Evolutionary conservation across 805 yeast genomes (phyloP), one percentile per base, ranked within the genome.

Genomic region (Wickerhamomyces pijperi): DNA sequence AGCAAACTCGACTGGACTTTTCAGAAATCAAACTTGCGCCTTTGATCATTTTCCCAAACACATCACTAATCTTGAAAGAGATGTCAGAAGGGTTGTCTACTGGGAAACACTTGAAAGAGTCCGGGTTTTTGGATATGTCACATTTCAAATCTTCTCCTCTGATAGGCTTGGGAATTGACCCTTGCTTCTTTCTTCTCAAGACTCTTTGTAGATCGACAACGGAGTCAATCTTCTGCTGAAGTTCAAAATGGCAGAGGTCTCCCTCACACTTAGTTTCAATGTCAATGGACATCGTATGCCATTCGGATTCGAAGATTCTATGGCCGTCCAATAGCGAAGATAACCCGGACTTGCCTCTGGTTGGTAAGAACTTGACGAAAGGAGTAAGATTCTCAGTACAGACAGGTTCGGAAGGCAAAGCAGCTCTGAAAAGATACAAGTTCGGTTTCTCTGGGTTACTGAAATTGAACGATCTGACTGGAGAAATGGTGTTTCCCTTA

Each of bases 321-420:
- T 86, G 95, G 16, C 98, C 97, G 50, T 87, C 94, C 19, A 92
- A 64, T 33, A 90, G 64, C 0, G 94, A 73, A 0, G 95, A 74
- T 32, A 92, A 64, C 3, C 98, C 98, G 0, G 94, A 78, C 55
- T 79, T 82, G 2, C 96, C 97, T 54, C 85, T 80, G 11, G 97
- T 83, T 3, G 98, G 97, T 21, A 92, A 67, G 44, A 92, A 65
- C 55, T 87, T 88, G 45, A 92, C 59, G 49, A 90, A 86, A 0
- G 98, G 97, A 0, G 98, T 90, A 54, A 92, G 68, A 60, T 92
- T 92, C 58, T 92, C 98, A 0, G 98, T 92, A 60, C 98, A 92
- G 15, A 92, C 78, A 0, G 97, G 95, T 55, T 92, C 98, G 44
- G 90, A 75, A 1, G 98, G 96, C 37, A 92, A 70, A 0, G 96